Evolutionary conservation across 1,284 basidiomycete species (phyloP).

Genomic region (Irpex sp.): DNA sequence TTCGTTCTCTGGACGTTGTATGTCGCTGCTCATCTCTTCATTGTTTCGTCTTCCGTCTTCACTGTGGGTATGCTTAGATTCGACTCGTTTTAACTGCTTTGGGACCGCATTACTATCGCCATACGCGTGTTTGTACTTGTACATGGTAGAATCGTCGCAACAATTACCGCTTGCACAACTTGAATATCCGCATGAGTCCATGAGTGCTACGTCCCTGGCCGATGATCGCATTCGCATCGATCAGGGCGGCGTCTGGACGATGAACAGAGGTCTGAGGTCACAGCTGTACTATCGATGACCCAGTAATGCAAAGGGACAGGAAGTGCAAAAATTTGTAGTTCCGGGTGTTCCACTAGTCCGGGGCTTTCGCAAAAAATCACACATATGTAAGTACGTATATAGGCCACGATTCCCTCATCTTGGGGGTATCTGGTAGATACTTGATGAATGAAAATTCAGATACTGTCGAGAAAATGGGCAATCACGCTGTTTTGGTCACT

Average conservation of each 20-base stretch:
- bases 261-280: not conserved
- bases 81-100: conserved; percentile 4
- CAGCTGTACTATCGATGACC: no score
- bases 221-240: not conserved
- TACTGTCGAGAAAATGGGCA: no score
- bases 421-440: no score
- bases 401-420: no score
- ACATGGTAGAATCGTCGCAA: not conserved
- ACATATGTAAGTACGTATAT: no score
- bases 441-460: no score
- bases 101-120: conserved; percentile 1
- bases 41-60: conserved; percentile 5
- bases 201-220: not conserved
- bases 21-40: conserved; percentile 11
- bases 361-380: no score
- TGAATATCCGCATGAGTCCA: not conserved
- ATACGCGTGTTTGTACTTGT: conserved; percentile 14
- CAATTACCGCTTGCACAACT: not conserved
- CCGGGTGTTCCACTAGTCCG: no score
- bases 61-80: conserved; percentile 3
- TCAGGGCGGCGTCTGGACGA: not conserved
- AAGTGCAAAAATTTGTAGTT: no score
- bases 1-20: conserved; percentile 6
- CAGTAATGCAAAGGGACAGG: no score
- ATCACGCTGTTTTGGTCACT: no score